A percentile compares a stretch with the other conserved stretches of the same genome.
These are phyloP conservation scores for Xylariaceae sp. DNA, from an alignment of 2,329 filamentous ascomycete genomes.

Conservation along the genomic window DNA sequence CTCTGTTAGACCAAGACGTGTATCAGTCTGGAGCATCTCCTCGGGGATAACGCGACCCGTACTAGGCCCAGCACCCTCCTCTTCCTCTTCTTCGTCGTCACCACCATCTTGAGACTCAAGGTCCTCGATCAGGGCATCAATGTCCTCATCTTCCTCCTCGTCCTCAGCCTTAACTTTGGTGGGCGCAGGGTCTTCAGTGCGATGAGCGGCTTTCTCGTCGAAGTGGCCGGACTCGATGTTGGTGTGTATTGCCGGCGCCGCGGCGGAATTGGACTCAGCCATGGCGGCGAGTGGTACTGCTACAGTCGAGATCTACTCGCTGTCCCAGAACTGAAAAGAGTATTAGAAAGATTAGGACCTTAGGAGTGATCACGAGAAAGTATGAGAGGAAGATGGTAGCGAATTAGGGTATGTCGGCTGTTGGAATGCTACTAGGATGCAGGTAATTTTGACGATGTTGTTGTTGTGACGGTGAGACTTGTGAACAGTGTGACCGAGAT, in stretches of 20 bases:
- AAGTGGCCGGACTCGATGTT: slow-evolving; percentile 69
- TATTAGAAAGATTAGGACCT: slow-evolving; percentile 4
- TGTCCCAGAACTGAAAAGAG: slow-evolving; percentile 22
- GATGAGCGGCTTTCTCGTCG: slow-evolving; percentile 63
- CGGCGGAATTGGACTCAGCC: slow-evolving; percentile 60
- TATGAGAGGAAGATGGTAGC: slow-evolving; percentile 22
- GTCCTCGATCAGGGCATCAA: slow-evolving; percentile 86
- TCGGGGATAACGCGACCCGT: slow-evolving; percentile 65
- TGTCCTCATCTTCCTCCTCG: slow-evolving; percentile 80
- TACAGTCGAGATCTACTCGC: slow-evolving; percentile 32
- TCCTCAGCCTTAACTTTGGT: slow-evolving; percentile 53
- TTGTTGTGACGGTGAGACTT: slow-evolving; percentile 18
- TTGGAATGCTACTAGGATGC: slow-evolving; percentile 38
- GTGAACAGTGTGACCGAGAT: slow-evolving; percentile 21
- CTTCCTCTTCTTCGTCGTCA: slow-evolving; percentile 67
- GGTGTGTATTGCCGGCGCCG: slow-evolving; percentile 65
- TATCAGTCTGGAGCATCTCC: slow-evolving; percentile 79
- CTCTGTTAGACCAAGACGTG: slow-evolving; percentile 72
- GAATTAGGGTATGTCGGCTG: background rate
- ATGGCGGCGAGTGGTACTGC: slow-evolving; percentile 47
- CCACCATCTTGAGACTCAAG: slow-evolving; percentile 81
- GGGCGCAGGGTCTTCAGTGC: slow-evolving; percentile 42
- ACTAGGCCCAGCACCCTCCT: slow-evolving; percentile 56
- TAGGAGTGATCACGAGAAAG: slow-evolving; percentile 7
- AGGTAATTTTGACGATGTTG: slow-evolving; percentile 21